Percentiles rank a stretch among this genome's conserved stretches.
Evolutionary conservation across 108 stramenopile genomes (phyloP).

Genomic region (Heterococcus sp.): DNA sequence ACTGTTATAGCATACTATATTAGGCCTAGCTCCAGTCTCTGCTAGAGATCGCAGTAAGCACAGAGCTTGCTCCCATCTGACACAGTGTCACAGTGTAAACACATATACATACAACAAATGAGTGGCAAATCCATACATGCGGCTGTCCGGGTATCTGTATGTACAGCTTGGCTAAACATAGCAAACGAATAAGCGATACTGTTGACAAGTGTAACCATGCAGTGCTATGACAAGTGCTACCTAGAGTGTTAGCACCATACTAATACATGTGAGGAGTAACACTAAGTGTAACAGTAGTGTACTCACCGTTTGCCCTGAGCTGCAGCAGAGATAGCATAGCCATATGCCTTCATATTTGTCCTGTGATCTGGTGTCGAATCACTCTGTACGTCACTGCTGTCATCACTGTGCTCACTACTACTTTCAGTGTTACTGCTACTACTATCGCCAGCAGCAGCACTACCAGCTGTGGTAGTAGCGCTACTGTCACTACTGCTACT

Average conservation of each 20-base stretch:
- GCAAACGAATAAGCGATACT: too few relatives aligned
- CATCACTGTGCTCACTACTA: slow-evolving; percentile 2
- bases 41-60: neutral
- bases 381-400: neutral
- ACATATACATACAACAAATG: too few relatives aligned
- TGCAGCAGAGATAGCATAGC: neutral
- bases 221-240: neutral
- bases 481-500: slow-evolving; percentile 32
- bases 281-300: neutral
- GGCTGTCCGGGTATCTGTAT: too few relatives aligned
- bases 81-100: too few relatives aligned
- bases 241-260: neutral
- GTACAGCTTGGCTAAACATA: too few relatives aligned
- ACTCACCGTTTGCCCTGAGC: neutral
- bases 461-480: slow-evolving; percentile 7
- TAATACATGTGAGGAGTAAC: slow-evolving; percentile 2
- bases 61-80: slow-evolving; percentile 6
- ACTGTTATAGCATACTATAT: neutral
- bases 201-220: too few relatives aligned
- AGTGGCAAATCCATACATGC: too few relatives aligned
- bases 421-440: slow-evolving; percentile 16
- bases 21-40: neutral
- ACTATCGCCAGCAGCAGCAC: neutral
- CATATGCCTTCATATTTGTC: neutral
- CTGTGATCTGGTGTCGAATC: neutral